A percentile compares a stretch with the other conserved stretches of the same genome.
Conservation (phyloP, 257 asterid genomes). For the Nicotiana noctiflora region DNA sequence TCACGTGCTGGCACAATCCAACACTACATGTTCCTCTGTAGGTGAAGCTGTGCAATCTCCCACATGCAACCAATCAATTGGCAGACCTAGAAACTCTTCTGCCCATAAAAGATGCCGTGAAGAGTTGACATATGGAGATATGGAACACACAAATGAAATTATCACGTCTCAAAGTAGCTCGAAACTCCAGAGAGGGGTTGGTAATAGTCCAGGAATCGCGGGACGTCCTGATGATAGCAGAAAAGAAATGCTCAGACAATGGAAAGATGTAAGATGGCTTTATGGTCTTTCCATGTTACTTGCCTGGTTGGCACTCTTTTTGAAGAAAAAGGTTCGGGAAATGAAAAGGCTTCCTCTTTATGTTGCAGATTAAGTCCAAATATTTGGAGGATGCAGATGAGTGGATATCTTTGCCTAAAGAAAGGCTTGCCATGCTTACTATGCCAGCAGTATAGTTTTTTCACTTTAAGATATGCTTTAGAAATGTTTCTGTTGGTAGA, state of each 20-base stretch:
- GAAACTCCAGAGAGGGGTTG: conserved; percentile 48
- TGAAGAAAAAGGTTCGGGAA: neutral
- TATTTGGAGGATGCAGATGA: conserved; percentile 45
- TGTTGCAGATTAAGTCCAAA: conserved; percentile 59
- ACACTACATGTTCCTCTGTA: neutral
- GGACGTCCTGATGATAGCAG: conserved; percentile 28
- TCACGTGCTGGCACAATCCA: conserved; percentile 1
- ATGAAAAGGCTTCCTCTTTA: conserved; percentile 19
- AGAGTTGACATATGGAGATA: conserved; percentile 32
- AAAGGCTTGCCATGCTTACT: conserved; percentile 30
- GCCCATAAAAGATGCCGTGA: conserved; percentile 48
- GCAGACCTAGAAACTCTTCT: conserved; percentile 23
- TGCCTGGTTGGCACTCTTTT: neutral
- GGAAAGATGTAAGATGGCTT: conserved; percentile 57
- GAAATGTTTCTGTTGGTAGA: neutral
- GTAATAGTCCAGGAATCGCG: conserved; percentile 17
- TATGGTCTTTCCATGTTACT: conserved; percentile 1
- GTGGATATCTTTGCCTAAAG: conserved; percentile 33
- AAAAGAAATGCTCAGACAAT: conserved; percentile 29
- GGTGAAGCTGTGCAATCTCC: conserved; percentile 26
- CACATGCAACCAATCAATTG: conserved; percentile 27
- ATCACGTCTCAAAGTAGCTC: conserved; percentile 41
- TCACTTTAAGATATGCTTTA: conserved; percentile 6
- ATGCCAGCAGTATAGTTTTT: conserved; percentile 33
- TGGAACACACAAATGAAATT: conserved; percentile 29